Percentiles rank a stretch among this genome's conserved stretches.
Conservation (phyloP, 352 stramenopile species). For the Phytophthora brassicae region DNA sequence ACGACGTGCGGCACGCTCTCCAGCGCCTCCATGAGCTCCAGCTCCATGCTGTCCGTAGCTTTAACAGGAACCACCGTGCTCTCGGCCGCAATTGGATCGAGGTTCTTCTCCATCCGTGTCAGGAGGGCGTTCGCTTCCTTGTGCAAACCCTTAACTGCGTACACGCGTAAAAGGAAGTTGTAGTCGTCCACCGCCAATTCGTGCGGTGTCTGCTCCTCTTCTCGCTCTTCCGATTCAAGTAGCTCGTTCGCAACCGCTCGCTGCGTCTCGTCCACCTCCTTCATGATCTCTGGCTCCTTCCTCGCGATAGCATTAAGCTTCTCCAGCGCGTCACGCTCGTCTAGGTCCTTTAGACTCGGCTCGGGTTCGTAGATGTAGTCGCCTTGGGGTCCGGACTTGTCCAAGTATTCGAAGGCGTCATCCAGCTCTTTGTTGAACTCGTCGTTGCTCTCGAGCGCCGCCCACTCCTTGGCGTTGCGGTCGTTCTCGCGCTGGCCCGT, state of each 20-base stretch:
- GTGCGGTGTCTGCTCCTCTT: slow-evolving; percentile 14
- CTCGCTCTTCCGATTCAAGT: slow-evolving; percentile 27
- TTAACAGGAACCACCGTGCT: slow-evolving; percentile 16
- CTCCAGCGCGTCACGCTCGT: slow-evolving; percentile 58
- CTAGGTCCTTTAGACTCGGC: slow-evolving; percentile 57
- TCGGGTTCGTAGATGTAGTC: slow-evolving; percentile 75
- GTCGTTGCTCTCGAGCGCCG: slow-evolving; percentile 53
- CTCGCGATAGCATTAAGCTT: slow-evolving; percentile 73
- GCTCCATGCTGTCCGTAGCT: slow-evolving; percentile 25
- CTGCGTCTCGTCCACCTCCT: slow-evolving; percentile 40
- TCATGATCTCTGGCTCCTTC: slow-evolving; percentile 43
- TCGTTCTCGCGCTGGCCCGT: slow-evolving; percentile 32
- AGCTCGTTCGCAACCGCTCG: background rate
- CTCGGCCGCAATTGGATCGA: slow-evolving; percentile 13
- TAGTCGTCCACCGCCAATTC: slow-evolving; percentile 63
- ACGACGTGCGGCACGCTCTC: slow-evolving; percentile 54
- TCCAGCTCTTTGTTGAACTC: slow-evolving; percentile 70
- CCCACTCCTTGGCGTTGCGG: slow-evolving; percentile 57
- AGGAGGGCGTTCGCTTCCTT: slow-evolving; percentile 74
- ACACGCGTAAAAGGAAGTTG: slow-evolving; percentile 75
- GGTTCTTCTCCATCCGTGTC: slow-evolving; percentile 71
- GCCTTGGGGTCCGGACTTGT: slow-evolving; percentile 58
- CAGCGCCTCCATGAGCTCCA: slow-evolving; percentile 40
- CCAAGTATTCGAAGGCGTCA: slow-evolving; percentile 68
- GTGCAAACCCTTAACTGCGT: slow-evolving; percentile 61